Evolutionary conservation across 108 stramenopile genomes (phyloP).

Genomic region (Pseudonitzschia pungens): DNA sequence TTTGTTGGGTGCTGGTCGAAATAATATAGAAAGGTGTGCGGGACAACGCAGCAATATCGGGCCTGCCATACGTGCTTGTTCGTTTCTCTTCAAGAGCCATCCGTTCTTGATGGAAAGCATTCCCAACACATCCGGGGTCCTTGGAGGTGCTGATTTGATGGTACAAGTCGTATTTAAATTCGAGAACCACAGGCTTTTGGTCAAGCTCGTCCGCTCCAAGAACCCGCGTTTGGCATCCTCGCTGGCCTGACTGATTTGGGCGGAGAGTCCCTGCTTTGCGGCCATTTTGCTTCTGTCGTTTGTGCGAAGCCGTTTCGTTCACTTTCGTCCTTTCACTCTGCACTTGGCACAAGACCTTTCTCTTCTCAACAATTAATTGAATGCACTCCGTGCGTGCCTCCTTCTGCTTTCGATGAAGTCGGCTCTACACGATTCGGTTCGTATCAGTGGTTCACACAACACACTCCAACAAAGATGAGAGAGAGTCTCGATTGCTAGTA

Average conservation of each 20-base stretch:
- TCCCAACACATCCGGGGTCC: slow-evolving; percentile 81
- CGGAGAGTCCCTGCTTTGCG: slow-evolving; percentile 84
- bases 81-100: slow-evolving; percentile 91
- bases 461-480: too few relatives aligned
- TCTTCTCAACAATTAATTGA: too few relatives aligned
- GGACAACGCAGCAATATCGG: slow-evolving; percentile 94
- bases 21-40: slow-evolving; percentile 95
- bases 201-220: slow-evolving; percentile 58
- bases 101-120: slow-evolving; percentile 75
- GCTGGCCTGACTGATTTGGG: slow-evolving; percentile 81
- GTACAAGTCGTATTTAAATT: slow-evolving; percentile 88
- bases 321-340: not conserved
- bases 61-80: slow-evolving; percentile 93
- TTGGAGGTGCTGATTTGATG: slow-evolving; percentile 87
- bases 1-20: slow-evolving; percentile 78
- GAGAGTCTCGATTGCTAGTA: too few relatives aligned
- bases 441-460: too few relatives aligned
- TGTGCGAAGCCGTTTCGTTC: not conserved
- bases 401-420: too few relatives aligned
- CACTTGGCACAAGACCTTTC: not conserved
- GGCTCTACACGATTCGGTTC: too few relatives aligned
- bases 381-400: too few relatives aligned
- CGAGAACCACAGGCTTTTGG: slow-evolving; percentile 75
- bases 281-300: slow-evolving; percentile 55
- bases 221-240: slow-evolving; percentile 89